These are phyloP conservation scores for Phaeosphaeria sp. DNA, from an alignment of 2,329 filamentous ascomycete genomes.

Conservation along the genomic window DNA sequence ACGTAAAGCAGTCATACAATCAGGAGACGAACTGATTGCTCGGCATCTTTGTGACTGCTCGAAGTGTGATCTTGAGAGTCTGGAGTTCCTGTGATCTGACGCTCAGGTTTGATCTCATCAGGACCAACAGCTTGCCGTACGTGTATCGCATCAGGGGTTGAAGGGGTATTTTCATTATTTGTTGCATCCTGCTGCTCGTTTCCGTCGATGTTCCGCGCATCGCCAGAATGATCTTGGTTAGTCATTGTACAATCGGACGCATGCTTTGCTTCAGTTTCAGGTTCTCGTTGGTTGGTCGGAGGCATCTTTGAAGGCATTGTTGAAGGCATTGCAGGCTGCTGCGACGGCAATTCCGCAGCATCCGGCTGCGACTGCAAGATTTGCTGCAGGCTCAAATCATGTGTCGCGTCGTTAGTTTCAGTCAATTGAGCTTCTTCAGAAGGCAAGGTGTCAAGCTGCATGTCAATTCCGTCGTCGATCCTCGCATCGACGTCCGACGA, in stretches of 20 bases:
- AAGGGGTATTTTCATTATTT: neutral
- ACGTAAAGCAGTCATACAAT: neutral
- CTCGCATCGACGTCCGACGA: constrained; percentile 13
- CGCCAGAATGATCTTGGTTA: neutral
- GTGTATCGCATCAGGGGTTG: neutral
- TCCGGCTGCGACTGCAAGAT: neutral
- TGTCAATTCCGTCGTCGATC: constrained; percentile 13
- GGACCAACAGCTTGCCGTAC: neutral
- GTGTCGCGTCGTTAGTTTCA: neutral
- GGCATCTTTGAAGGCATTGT: neutral
- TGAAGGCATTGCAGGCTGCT: neutral
- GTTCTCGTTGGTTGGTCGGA: neutral
- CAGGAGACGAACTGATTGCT: neutral
- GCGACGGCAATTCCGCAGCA: neutral
- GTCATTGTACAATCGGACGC: neutral
- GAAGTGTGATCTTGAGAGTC: neutral
- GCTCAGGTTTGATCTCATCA: neutral
- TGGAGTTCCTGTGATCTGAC: neutral
- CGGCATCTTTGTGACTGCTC: neutral
- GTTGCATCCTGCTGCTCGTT: neutral
- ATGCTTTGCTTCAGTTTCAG: neutral
- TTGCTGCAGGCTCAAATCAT: neutral
- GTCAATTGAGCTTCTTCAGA: neutral
- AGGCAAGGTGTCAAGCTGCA: constrained; percentile 5
- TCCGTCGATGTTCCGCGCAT: neutral